A percentile compares a stretch with the other conserved stretches of the same genome.
Conservation (phyloP, 192 early-diverging fungal species). For the Coemansia aciculifera region DNA sequence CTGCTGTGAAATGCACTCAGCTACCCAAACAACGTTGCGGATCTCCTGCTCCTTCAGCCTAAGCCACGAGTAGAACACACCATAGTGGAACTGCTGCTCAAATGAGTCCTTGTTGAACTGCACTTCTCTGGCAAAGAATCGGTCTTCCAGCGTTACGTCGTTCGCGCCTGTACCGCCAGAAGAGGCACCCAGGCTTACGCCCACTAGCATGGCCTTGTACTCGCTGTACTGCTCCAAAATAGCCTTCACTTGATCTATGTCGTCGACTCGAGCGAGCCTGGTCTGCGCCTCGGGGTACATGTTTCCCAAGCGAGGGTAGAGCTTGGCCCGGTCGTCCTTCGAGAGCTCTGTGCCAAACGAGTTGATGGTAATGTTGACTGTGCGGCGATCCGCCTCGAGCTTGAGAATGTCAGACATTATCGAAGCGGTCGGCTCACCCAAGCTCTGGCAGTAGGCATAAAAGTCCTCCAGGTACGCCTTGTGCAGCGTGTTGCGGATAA, state of each 20-base stretch:
- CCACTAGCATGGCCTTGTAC: constrained; percentile 86
- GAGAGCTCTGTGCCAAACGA: constrained; percentile 96
- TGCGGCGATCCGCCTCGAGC: constrained; percentile 98
- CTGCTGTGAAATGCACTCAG: constrained; percentile 97
- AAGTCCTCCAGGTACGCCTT: constrained; percentile 99
- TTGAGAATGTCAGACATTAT: constrained; percentile 92
- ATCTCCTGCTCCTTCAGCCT: constrained; percentile 99
- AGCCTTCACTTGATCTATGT: constrained; percentile 90
- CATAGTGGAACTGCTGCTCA: constrained; percentile 96
- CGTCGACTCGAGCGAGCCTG: constrained; percentile 84
- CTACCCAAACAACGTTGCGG: constrained; percentile 98
- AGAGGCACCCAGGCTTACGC: constrained; percentile 42
- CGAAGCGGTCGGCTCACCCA: constrained; percentile 85
- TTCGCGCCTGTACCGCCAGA: constrained; percentile 34
- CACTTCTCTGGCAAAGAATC: constrained; percentile 95
- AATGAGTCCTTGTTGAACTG: constrained; percentile 91
- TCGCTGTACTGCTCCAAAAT: constrained; percentile 83
- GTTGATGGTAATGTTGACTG: constrained; percentile 99
- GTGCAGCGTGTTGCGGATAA: constrained; percentile 98
- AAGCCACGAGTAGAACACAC: constrained; percentile 92
- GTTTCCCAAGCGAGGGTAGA: constrained; percentile 89
- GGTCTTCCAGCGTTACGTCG: constrained; percentile 84
- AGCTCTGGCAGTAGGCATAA: constrained; percentile 77
- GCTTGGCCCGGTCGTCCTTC: constrained; percentile 93
- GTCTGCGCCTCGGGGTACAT: constrained; percentile 90